Evolutionary conservation across 495 filamentous ascomycete genomes (phyloP), one percentile per base, ranked within the genome.

Genomic region (Rhizodiscina lignyota): DNA sequence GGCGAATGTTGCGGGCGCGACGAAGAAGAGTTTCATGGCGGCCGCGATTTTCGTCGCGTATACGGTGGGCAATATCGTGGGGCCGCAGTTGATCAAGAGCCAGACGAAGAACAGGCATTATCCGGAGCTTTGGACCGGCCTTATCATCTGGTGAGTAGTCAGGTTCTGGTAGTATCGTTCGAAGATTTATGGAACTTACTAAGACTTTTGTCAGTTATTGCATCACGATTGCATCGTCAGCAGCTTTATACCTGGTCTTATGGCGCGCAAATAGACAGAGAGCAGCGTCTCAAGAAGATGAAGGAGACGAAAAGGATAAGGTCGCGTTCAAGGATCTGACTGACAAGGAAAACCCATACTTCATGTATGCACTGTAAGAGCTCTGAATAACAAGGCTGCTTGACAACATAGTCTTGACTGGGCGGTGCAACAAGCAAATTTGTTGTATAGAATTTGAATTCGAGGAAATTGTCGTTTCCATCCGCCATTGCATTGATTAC

Each of bases 21-120:
- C 78, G 4, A 87, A 87, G 54, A 83, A 83, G 59, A 73, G 69
- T 37, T 64, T 74, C 41, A 82, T 74, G 62, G 72, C 76, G 0
- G 71, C 74, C 0, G 71, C 71, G 1, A 76, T 79, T 19, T 84
- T 83, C 41, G 74, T 79, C 0, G 77, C 74, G 0, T 82, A 83
- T 49, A 75, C 72, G 32, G 70, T 82, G 2, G 79, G 79, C 13
- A 74, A 75, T 40, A 82, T 82, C 32, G 66, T 82, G 21, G 75
- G 77, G 1, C 77, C 77, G n/a, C 73, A 77, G 51, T 56, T 83
- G 13, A 61, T 82, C 26, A 70, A 69, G 32, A 70, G 62, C 24
- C 53, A 72, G 48, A 76, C 68, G 1, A 70, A 68, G 34, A 50
- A 48, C 1, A 49, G 62, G 39, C 78, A 83, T 54, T 82, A 83